Evolutionary conservation across 2,329 filamentous ascomycete species (phyloP), one percentile per base, ranked within the genome.

Genomic region (Phoma sp.): DNA sequence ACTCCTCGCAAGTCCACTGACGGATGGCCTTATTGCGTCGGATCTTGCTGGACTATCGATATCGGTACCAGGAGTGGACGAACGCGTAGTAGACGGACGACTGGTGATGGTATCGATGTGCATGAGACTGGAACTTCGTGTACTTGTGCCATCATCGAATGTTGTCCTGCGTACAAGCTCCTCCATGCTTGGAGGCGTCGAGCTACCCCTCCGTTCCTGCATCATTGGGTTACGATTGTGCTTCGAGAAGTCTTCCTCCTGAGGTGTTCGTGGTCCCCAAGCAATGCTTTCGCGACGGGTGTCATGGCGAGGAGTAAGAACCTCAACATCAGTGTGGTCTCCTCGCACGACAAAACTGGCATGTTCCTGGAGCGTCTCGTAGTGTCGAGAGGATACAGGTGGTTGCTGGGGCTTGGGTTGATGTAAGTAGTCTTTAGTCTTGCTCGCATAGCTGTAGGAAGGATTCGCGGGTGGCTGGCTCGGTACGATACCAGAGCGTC

Each of bases 311-410:
- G 65, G 64, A 12, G 62, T 64, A 7, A 55, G 43, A 9, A 29
- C 54, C 15, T 46, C 38, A 24, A 55, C 51, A 6, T 53, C 50
- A 2, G 40, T 35, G 4, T 43, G 51, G 9, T 55, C 54, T 24
- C 36, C 44, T 17, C 49, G 47, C 4, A 64, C 25, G 13, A 58
- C 21, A 31, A 25, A 50, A 33, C 66, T 54, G 19, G 65, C 66
- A 55, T 74, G 70, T 10, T 73, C 65, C 48, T 68, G 64, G 3
- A 72, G 50, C 31, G 69, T 62, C 24, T 55, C 61, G 47, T 61
- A 67, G 22, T 70, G 64, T 37, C 63, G 60, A 6, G 58, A 41
- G 10, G 61, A 36, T 21, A 17, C 9, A 7, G 22, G 15, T 47
- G 7, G 47, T 43, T 12, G 57, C 54, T 38, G 45, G 6, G 55